Evolutionary conservation across 192 early-diverging fungal genomes (phyloP).

Genomic region (Martensiomyces pterosporus): DNA sequence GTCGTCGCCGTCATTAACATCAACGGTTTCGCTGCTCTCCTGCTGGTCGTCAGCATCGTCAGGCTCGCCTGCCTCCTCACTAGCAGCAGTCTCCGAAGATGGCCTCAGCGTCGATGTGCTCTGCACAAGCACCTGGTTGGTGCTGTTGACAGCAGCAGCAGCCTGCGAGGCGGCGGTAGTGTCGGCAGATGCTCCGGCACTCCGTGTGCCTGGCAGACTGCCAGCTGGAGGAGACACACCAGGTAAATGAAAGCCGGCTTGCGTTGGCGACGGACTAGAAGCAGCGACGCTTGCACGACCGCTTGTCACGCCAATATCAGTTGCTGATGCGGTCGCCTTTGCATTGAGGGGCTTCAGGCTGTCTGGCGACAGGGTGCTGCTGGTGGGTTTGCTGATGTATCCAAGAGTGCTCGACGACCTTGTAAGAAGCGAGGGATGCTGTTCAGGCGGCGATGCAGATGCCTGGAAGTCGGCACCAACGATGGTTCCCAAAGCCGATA

Average conservation of each 20-base stretch:
- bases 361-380: too few relatives aligned
- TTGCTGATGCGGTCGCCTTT: too few relatives aligned
- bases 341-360: too few relatives aligned
- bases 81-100: slow-evolving; percentile 41
- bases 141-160: slow-evolving; percentile 1
- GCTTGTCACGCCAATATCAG: too few relatives aligned
- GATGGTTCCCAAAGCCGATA: slow-evolving; percentile 16
- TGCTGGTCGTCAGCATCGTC: slow-evolving; percentile 1
- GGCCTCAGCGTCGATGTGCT: slow-evolving; percentile 43
- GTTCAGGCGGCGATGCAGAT: slow-evolving; percentile 2
- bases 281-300: too few relatives aligned
- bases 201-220: too few relatives aligned
- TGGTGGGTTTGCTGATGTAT: too few relatives aligned
- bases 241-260: too few relatives aligned
- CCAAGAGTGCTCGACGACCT: slow-evolving; percentile 18
- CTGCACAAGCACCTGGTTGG: slow-evolving; percentile 26
- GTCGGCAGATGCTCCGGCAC: too few relatives aligned
- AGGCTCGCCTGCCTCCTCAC: slow-evolving; percentile 5
- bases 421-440: slow-evolving; percentile 1
- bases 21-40: slow-evolving; percentile 11
- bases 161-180: too few relatives aligned
- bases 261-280: too few relatives aligned
- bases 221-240: too few relatives aligned
- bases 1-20: slow-evolving; percentile 2
- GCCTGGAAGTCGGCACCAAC: slow-evolving; percentile 13